Conservation (phyloP, 805 yeast species). For the Pichia cephalocereana region DNA sequence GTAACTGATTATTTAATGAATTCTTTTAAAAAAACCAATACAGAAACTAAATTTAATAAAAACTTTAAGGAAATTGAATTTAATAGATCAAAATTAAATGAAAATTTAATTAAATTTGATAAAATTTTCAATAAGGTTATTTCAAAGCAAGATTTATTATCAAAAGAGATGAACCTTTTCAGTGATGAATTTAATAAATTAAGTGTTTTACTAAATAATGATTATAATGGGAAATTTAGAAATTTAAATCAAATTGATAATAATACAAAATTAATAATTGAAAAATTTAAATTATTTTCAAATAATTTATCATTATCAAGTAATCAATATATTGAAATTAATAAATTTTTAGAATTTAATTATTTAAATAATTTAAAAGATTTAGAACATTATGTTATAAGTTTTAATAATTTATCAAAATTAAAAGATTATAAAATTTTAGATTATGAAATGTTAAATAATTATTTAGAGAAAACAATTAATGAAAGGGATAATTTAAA, state of each 20-base stretch:
- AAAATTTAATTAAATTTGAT: conserved; percentile 71
- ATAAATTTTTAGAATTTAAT: conserved; percentile 58
- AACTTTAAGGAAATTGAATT: conserved; percentile 81
- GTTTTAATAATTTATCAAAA: conserved; percentile 61
- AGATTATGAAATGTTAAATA: conserved; percentile 79
- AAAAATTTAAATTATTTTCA: conserved; percentile 27
- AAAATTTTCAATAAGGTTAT: conserved; percentile 65
- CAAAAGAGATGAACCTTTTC: conserved; percentile 64
- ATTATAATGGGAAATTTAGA: conserved; percentile 24
- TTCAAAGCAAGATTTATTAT: conserved; percentile 62
- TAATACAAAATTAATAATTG: conserved; percentile 18
- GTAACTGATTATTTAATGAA: conserved; percentile 89
- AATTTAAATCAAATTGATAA: conserved; percentile 15
- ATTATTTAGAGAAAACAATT: conserved; percentile 64
- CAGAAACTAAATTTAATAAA: conserved; percentile 45
- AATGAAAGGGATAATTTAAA: conserved; percentile 42
- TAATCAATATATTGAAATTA: conserved; percentile 19
- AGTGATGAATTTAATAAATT: conserved; percentile 61
- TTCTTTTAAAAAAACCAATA: conserved; percentile 71
- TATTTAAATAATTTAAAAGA: conserved; percentile 79
- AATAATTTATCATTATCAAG: conserved; percentile 32
- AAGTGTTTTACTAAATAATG: conserved; percentile 30
- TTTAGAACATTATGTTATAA: conserved; percentile 68
- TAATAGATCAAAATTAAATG: conserved; percentile 74
- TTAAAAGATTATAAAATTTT: conserved; percentile 85